Percentiles rank a stretch among this genome's conserved stretches.
Evolutionary conservation across 225 moss, liverwort and hornwort species (phyloP).

Genomic region (Neckera pumila): DNA sequence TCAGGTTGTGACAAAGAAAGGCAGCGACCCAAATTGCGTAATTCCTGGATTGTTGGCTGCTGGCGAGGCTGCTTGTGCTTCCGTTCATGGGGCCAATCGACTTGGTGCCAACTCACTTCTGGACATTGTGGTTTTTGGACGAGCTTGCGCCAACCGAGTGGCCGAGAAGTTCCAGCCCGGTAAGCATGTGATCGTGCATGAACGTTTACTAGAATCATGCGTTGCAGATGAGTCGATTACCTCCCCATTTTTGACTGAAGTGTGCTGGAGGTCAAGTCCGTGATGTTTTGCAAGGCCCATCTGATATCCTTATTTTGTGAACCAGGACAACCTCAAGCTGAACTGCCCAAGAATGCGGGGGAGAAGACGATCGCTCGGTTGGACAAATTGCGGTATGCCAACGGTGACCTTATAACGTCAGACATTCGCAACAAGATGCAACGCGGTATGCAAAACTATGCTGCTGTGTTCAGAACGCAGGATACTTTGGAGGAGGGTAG

Average conservation of each 20-base stretch:
- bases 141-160: slow-evolving; percentile 85
- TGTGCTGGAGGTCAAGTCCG: neutral
- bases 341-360: slow-evolving; percentile 62
- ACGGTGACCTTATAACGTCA: slow-evolving; percentile 63
- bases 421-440: slow-evolving; percentile 73
- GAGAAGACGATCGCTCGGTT: slow-evolving; percentile 88
- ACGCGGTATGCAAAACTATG: slow-evolving; percentile 79
- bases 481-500: slow-evolving; percentile 70
- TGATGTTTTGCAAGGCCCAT: neutral
- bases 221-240: neutral
- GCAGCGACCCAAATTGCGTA: slow-evolving; percentile 47
- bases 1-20: slow-evolving; percentile 83
- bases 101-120: slow-evolving; percentile 92
- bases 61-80: slow-evolving; percentile 39
- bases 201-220: neutral
- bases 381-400: slow-evolving; percentile 76
- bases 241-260: neutral
- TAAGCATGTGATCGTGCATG: neutral
- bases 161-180: slow-evolving; percentile 68
- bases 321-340: slow-evolving; percentile 61
- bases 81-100: slow-evolving; percentile 67
- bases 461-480: slow-evolving; percentile 80
- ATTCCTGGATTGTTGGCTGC: slow-evolving; percentile 71
- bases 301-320: neutral
- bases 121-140: slow-evolving; percentile 92